These are phyloP conservation scores for Piloderma croceum DNA, from an alignment of 768 basidiomycete species.

Conservation along the genomic window DNA sequence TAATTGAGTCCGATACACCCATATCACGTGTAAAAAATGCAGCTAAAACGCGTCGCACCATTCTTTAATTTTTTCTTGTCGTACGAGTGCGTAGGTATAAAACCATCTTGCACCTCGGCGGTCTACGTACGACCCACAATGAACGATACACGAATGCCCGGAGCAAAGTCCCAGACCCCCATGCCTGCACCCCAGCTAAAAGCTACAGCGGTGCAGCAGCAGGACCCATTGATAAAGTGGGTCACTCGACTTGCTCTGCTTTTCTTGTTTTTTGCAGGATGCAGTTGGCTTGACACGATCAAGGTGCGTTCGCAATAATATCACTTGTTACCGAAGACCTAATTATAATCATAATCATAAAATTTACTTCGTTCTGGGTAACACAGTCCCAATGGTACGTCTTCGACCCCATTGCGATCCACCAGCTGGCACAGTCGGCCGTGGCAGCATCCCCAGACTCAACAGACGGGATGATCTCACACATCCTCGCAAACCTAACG, in stretches of 20 bases:
- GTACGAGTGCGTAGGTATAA: not conserved
- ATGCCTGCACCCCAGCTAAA: not conserved
- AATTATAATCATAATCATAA: not conserved
- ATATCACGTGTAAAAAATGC: no score
- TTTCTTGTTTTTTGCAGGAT: slow-evolving; percentile 11
- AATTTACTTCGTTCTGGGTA: not conserved
- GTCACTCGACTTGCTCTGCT: not conserved
- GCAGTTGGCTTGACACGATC: slow-evolving; percentile 34
- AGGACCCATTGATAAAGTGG: not conserved
- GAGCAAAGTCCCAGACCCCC: not conserved
- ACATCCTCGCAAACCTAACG: slow-evolving; percentile 58
- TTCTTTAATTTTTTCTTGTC: not conserved
- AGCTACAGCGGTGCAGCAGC: no score
- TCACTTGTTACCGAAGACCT: no score
- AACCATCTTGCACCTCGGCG: not conserved
- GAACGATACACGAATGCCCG: not conserved
- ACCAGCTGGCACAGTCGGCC: slow-evolving; percentile 48
- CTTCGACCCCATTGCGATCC: slow-evolving; percentile 47
- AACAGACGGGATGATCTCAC: slow-evolving; percentile 47
- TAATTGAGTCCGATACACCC: no score
- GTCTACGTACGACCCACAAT: not conserved
- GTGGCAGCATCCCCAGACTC: slow-evolving; percentile 43
- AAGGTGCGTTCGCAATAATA: slow-evolving; percentile 38
- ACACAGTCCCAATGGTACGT: slow-evolving; percentile 61
- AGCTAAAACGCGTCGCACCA: not conserved